Base-by-base conservation (phyloP, 805 yeast species). In the Metschnikowia colocasiae region DNA sequence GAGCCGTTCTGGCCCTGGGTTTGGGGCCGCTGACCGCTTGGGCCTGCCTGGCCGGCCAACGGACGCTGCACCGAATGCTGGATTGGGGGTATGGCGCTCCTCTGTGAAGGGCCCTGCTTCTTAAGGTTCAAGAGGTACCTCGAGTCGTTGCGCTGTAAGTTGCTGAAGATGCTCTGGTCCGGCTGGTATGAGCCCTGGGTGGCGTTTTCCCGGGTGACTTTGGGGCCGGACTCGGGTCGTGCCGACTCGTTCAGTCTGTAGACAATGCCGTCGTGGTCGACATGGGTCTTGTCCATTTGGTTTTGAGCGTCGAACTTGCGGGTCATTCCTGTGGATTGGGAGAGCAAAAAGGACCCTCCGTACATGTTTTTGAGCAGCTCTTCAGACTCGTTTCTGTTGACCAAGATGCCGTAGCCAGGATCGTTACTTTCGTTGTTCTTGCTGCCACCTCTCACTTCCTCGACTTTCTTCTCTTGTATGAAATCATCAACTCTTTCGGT, bases 281-380 rank as follows among this genome's bases (percentile, higher is more conserved):
- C 16, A 6, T 20, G 26, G n/a, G 38, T 32, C 18, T 49, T 42
- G 26, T 26, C 33, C 47, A n/a, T 18, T 31, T n/a, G 51, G 42
- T 23, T 26, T 12, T n/a, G 40, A 13, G 47, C 45, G 13, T 46
- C 52, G 30, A 72, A 49, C 49, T 72, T 71, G 44, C 65, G 63
- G 5, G 68, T 64, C 37, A 70, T 49, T 2, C 76, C 76, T 0
- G 76, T 72, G 2, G 74, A 68, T 49, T 72, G 76, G 3, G 76
- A 71, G 18, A 72, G 53, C 38, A 71, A 59, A 13, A 72, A 55
- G 8, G 74, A 69, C 3, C 76, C 76, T 6, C 76, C 75, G 50
- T 72, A 72, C 40, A 71, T 40, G 49, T 70, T 69, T 25, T 57
- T 60, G 27, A 62, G 50, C 42, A 39, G 42, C 8, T 51, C 32